A percentile compares a stretch with the other conserved stretches of the same genome.
Conservation (phyloP, 768 basidiomycete species). For the Tulasnella sp. region DNA sequence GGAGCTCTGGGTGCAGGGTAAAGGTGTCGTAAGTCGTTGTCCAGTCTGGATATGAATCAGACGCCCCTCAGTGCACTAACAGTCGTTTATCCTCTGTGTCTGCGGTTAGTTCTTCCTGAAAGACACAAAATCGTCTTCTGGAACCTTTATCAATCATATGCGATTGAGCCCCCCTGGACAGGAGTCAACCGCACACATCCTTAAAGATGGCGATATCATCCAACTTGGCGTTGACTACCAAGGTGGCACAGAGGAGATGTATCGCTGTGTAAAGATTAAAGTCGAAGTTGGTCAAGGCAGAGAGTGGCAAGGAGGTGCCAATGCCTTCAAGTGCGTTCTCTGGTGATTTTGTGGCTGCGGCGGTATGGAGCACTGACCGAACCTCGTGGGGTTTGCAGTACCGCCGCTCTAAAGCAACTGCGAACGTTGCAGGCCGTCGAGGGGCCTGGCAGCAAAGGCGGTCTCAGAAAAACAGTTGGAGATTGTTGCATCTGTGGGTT, state of each 20-base stretch:
- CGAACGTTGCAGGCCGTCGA: conserved; percentile 47
- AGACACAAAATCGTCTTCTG: conserved; percentile 85
- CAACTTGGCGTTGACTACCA: conserved; percentile 98
- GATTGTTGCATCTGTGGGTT: conserved; percentile 92
- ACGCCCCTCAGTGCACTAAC: background rate
- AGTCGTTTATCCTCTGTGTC: background rate
- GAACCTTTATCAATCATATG: conserved; percentile 95
- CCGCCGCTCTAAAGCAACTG: conserved; percentile 67
- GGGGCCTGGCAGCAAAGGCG: conserved; percentile 34
- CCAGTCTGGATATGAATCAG: background rate
- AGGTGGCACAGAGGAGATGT: conserved; percentile 94
- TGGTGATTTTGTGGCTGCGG: background rate
- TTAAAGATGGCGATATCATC: conserved; percentile 91
- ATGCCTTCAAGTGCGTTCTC: conserved; percentile 79
- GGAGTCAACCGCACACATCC: conserved; percentile 68
- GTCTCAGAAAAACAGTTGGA: conserved; percentile 40
- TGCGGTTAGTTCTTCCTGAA: conserved; percentile 68
- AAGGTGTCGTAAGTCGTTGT: conserved; percentile 40
- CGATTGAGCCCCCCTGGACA: conserved; percentile 78
- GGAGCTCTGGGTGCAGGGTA: conserved; percentile 74
- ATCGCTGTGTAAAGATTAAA: conserved; percentile 94
- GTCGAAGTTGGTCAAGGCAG: conserved; percentile 67
- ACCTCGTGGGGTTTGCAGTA: conserved; percentile 7
- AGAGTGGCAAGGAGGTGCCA: conserved; percentile 85
- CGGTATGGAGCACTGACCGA: conserved; percentile 26